Evolutionary conservation across 2,329 filamentous ascomycete genomes (phyloP).

Genomic region (Leptographium flavum): DNA sequence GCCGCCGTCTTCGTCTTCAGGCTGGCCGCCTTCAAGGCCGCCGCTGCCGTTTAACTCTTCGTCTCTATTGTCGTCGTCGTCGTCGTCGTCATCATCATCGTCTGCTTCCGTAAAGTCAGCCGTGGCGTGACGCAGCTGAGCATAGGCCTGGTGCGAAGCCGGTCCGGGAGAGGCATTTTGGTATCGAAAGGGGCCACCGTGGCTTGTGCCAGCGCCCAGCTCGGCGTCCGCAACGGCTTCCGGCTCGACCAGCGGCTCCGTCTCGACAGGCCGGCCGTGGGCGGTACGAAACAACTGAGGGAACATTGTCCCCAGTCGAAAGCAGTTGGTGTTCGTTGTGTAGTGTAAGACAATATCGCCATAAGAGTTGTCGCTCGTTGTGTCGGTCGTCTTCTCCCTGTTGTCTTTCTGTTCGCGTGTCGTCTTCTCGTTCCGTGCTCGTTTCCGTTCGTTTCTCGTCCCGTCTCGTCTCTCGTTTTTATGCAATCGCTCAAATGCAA

Average conservation of each 20-base stretch:
- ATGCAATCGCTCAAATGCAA: background rate
- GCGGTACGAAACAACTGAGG: constrained; percentile 19
- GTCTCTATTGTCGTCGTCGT: constrained; percentile 21
- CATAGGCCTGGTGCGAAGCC: constrained; percentile 19
- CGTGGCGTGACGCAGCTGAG: constrained; percentile 36
- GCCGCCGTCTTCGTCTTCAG: constrained; percentile 21
- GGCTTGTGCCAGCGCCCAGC: background rate
- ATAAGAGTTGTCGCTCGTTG: background rate
- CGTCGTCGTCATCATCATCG: constrained; percentile 31
- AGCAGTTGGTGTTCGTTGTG: no score
- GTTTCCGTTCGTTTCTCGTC: no score
- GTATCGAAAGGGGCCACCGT: background rate
- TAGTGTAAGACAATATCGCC: no score
- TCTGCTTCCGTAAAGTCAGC: constrained; percentile 53
- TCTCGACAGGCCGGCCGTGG: constrained; percentile 13
- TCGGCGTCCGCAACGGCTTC: constrained; percentile 12
- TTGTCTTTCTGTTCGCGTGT: no score
- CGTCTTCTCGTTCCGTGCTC: no score
- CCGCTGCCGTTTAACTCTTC: no score
- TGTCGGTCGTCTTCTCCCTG: no score
- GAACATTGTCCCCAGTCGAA: constrained; percentile 15
- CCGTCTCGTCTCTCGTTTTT: no score
- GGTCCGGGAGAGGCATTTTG: constrained; percentile 12
- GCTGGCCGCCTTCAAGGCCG: constrained; percentile 6
- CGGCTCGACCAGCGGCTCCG: constrained; percentile 8